Conservation (phyloP, 2,329 filamentous ascomycete genomes). For the Colletotrichum cordylinicola region DNA sequence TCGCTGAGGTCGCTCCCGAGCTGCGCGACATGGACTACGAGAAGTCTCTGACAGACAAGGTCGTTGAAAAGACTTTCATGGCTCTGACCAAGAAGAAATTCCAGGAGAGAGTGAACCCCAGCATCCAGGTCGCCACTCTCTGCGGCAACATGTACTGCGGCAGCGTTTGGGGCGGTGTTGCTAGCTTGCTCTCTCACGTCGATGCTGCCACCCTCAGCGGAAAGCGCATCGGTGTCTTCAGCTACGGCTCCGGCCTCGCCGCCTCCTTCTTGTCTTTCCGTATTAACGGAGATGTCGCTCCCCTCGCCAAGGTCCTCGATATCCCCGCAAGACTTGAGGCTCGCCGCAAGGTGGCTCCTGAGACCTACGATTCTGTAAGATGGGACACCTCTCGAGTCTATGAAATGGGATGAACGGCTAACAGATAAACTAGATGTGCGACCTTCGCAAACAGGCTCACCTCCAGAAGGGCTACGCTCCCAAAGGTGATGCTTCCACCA, state of each 20-base stretch:
- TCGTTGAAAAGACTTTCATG: constrained; percentile 88
- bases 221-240: constrained; percentile 79
- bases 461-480: constrained; percentile 81
- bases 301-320: constrained; percentile 71
- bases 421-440: constrained; percentile 67
- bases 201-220: constrained; percentile 68
- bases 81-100: constrained; percentile 83
- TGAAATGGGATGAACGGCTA: constrained; percentile 18
- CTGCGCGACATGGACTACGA: constrained; percentile 80
- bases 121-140: constrained; percentile 78
- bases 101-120: constrained; percentile 76
- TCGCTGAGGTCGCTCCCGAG: constrained; percentile 78
- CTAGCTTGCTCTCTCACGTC: constrained; percentile 70
- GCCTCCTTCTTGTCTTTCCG: constrained; percentile 77
- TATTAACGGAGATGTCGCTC: constrained; percentile 72
- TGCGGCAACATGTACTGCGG: constrained; percentile 74
- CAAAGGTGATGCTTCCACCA: constrained; percentile 69
- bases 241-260: constrained; percentile 79
- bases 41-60: constrained; percentile 81
- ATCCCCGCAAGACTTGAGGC: constrained; percentile 72
- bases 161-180: constrained; percentile 80
- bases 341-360: constrained; percentile 70
- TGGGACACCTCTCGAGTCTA: not conserved
- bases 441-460: constrained; percentile 82
- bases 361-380: constrained; percentile 76